Base-by-base conservation (phyloP, 768 basidiomycete species). In the Solioccasus polychromus region DNA sequence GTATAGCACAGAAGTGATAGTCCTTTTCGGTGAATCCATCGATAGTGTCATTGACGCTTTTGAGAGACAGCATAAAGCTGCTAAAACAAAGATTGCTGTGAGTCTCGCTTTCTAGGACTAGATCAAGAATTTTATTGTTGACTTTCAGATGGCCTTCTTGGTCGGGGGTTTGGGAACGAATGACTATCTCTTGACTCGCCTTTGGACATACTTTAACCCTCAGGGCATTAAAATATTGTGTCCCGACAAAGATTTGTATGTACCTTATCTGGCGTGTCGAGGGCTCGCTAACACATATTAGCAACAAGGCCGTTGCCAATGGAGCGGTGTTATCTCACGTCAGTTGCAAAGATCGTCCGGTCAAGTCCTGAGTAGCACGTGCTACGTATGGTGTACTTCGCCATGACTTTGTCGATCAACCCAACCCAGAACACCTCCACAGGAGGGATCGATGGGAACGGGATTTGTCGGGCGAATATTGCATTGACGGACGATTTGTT, bases 401-500 rank as follows among this genome's bases (percentile, higher is more conserved):
- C 39, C 28, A 41, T 2, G 0, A 50, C 3, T 23, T 35, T 4
- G 52, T 38, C 23, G 19, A 54, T 0, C 11, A 2, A 19, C 38
- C 35, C 3, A 19, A 55, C 1, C 38, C 17, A 4, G 44, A 55
- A 24, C 52, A 50, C 10, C 3, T 41, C 18, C 39, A 28, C 12
- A 54, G 54, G 36, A 44, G 39, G 35, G 7, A 14, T 2, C 5
- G n/a, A 4, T 55, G 53, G 53, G 52, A 55, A 25, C 32, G 1
- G 1, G 44, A 55, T 18, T 42, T 45, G 11, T 25, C 45, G 1
- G 52, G 52, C 2, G 25, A 45, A 5, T 4, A 17, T 31, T 50
- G 39, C 14, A 47, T 55, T 42, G 52, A 52, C 7, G 48, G 45
- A 2, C 50, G 32, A 28, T 55, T 55, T 17, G 52, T 54, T 7